Conservation (phyloP, 495 filamentous ascomycete genomes). For the Xylaria acuta region DNA sequence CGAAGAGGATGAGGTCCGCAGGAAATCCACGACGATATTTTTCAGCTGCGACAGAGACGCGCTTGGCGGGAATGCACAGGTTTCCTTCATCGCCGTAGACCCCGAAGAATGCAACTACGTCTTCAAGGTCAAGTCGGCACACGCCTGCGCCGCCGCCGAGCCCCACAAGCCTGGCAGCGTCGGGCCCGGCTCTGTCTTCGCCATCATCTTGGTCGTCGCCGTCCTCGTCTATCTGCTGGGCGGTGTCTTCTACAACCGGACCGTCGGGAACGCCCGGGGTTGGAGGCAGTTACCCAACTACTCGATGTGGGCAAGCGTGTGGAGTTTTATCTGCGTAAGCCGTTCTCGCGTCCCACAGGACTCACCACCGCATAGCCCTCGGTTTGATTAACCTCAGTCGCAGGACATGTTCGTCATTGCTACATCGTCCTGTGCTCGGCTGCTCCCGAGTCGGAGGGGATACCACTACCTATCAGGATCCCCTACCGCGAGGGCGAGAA, state of each 20-base stretch:
- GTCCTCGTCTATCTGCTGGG: constrained; percentile 88
- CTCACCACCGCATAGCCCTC: constrained; percentile 28
- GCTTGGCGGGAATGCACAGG: constrained; percentile 56
- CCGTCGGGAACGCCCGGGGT: constrained; percentile 91
- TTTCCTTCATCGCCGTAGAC: constrained; percentile 83
- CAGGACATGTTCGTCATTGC: constrained; percentile 85
- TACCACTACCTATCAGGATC: constrained; percentile 64
- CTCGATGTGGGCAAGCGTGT: constrained; percentile 86
- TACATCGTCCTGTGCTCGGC: constrained; percentile 74
- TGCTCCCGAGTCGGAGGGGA: constrained; percentile 67
- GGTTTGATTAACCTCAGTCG: constrained; percentile 30
- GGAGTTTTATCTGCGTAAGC: constrained; percentile 82
- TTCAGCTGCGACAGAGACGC: constrained; percentile 90
- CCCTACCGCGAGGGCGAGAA: constrained; percentile 52
- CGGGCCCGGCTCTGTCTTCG: constrained; percentile 88
- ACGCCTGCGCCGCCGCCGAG: constrained; percentile 74
- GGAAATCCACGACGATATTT: constrained; percentile 88
- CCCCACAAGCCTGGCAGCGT: constrained; percentile 70
- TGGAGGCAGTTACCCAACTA: constrained; percentile 98
- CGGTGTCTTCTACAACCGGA: constrained; percentile 93
- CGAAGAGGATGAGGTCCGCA: constrained; percentile 49
- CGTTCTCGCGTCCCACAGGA: constrained; percentile 19
- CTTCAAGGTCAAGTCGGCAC: constrained; percentile 88
- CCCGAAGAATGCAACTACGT: constrained; percentile 93
- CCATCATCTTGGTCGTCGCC: constrained; percentile 85